phyloP scores from a whole-genome alignment of 1,284 basidiomycete species.

The Agaricales sp. region DNA sequence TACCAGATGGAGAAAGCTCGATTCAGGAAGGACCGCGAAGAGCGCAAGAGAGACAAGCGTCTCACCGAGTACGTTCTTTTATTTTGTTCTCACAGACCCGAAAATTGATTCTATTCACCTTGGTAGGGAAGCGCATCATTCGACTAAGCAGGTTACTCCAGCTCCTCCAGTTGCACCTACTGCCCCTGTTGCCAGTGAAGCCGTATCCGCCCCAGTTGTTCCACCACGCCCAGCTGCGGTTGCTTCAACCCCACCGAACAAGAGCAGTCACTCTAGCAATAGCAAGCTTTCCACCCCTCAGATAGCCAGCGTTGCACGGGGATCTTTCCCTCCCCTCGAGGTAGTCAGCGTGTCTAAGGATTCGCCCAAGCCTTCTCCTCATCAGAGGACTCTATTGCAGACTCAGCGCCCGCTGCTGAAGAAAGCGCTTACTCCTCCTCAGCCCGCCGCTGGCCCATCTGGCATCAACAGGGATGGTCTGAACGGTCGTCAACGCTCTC shows the following conservation, averaged over 20 bases:
- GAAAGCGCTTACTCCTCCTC: conserved; percentile 13
- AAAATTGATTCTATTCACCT: conserved; percentile 4
- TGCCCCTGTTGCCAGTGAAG: neutral
- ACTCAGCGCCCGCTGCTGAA: neutral
- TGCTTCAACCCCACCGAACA: no score
- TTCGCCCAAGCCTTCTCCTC: conserved; percentile 28
- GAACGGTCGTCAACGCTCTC: neutral
- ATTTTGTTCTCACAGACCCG: conserved; percentile 4
- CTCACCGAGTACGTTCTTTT: conserved; percentile 13
- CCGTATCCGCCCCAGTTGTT: neutral
- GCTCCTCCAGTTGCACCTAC: conserved; percentile 6
- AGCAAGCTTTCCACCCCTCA: conserved; percentile 20
- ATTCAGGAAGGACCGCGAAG: conserved; percentile 48
- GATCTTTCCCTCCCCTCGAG: conserved; percentile 49
- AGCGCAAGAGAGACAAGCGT: conserved; percentile 27
- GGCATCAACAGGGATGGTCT: conserved; percentile 5
- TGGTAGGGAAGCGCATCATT: conserved; percentile 5
- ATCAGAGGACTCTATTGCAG: conserved; percentile 18
- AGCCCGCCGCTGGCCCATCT: conserved; percentile 20
- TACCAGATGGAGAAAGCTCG: conserved; percentile 63
- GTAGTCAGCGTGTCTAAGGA: conserved; percentile 38
- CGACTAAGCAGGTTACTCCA: conserved; percentile 8
- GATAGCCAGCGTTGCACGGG: conserved; percentile 48
- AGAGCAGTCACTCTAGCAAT: no score
- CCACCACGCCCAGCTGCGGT: no score